These are phyloP conservation scores for Penicillium aurantiogriseum DNA, from an alignment of 2,329 filamentous ascomycete genomes.

Conservation along the genomic window DNA sequence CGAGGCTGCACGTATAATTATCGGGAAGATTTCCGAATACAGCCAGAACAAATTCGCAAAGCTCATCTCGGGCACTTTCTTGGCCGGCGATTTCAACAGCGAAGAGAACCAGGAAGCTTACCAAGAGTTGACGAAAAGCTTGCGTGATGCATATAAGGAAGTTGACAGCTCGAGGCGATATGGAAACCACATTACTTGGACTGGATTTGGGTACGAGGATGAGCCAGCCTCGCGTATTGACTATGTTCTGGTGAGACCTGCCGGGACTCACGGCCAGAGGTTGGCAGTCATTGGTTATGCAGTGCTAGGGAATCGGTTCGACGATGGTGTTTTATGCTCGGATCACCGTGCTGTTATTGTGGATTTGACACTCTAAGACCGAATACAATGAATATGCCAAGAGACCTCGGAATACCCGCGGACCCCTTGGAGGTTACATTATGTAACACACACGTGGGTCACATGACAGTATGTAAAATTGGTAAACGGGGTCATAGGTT, in stretches of 20 bases:
- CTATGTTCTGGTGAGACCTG: conserved; percentile 49
- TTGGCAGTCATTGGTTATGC: conserved; percentile 51
- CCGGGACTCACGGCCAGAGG: conserved; percentile 16
- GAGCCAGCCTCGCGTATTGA: conserved; percentile 49
- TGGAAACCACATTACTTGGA: conserved; percentile 54
- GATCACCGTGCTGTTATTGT: conserved; percentile 58
- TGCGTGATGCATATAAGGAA: conserved; percentile 41
- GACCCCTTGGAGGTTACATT: background rate
- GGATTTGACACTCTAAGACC: background rate
- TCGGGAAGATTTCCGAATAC: conserved; percentile 42
- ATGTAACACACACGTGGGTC: conserved; percentile 1
- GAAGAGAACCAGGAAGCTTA: conserved; percentile 54
- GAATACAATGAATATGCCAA: background rate
- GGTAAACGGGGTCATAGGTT: conserved; percentile 2
- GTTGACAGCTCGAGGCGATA: conserved; percentile 43
- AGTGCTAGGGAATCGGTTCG: conserved; percentile 55
- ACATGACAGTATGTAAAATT: conserved; percentile 9
- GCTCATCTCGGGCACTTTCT: conserved; percentile 46
- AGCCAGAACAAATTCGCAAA: conserved; percentile 23
- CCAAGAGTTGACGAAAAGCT: conserved; percentile 45
- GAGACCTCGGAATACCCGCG: background rate
- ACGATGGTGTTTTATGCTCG: conserved; percentile 54
- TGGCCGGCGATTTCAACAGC: conserved; percentile 59
- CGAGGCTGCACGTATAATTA: conserved; percentile 55
- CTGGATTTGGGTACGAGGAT: conserved; percentile 50